These are phyloP conservation scores for Eucalyptus sp. DNA, from an alignment of 345 rosid genomes.

Conservation along the genomic window DNA sequence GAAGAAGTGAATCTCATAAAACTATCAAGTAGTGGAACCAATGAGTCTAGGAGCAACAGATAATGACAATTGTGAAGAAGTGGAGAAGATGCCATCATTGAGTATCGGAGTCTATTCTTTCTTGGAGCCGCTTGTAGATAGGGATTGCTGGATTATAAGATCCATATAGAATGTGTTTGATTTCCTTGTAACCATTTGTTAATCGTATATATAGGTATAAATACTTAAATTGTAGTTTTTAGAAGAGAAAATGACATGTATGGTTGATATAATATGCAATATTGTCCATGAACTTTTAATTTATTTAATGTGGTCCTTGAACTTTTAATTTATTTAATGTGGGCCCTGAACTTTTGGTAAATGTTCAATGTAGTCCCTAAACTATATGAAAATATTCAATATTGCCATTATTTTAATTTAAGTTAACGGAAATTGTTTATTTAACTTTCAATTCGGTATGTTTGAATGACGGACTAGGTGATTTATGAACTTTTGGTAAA, in stretches of 20 bases:
- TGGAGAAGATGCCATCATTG: background rate
- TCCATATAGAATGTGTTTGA: background rate
- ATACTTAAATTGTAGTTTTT: background rate
- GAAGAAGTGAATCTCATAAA: background rate
- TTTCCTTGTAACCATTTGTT: background rate
- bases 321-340: no score
- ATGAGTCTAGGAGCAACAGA: background rate
- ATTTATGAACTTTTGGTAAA: background rate
- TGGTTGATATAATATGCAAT: background rate
- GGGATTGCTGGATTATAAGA: background rate
- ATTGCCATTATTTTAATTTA: background rate
- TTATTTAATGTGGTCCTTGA: rapidly evolving
- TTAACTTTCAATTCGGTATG: background rate
- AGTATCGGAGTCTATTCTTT: background rate
- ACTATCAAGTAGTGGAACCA: background rate
- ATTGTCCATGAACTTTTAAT: no score
- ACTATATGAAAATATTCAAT: background rate
- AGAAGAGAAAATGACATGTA: background rate
- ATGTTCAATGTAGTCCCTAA: background rate
- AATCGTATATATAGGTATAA: background rate
- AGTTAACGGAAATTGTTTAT: background rate
- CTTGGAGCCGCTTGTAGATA: background rate
- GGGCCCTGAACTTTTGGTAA: background rate
- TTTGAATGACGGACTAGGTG: background rate
- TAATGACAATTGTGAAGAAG: background rate